Percentiles rank a stretch among this genome's conserved stretches.
These are phyloP conservation scores for Colletotrichum tamarilloi DNA, from an alignment of 2,329 filamentous ascomycete species.

Conservation along the genomic window DNA sequence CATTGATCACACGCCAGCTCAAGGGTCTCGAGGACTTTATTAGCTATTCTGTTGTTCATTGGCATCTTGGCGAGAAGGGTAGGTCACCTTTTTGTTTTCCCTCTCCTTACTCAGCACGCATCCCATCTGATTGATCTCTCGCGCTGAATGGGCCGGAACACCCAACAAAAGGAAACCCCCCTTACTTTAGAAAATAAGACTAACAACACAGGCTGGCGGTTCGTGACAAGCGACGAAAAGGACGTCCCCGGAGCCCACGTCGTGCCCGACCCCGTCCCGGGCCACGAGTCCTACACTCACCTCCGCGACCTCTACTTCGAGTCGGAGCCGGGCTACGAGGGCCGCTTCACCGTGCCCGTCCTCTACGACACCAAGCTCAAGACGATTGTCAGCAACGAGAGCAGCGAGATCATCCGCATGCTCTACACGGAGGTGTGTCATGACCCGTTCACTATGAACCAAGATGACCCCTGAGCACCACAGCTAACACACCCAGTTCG, in stretches of 20 bases:
- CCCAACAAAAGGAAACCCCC: neutral
- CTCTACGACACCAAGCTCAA: slow-evolving; percentile 82
- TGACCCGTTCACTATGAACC: too few relatives aligned
- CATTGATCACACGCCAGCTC: slow-evolving; percentile 86
- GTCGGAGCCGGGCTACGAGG: slow-evolving; percentile 76
- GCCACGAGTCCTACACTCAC: slow-evolving; percentile 75
- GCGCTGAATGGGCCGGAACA: too few relatives aligned
- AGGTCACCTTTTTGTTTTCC: neutral
- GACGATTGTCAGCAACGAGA: slow-evolving; percentile 91
- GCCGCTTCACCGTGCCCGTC: slow-evolving; percentile 88
- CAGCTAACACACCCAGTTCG: slow-evolving; percentile 63
- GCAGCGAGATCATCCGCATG: slow-evolving; percentile 93
- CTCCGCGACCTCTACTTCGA: slow-evolving; percentile 85
- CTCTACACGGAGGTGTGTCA: slow-evolving; percentile 69
- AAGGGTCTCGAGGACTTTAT: slow-evolving; percentile 93
- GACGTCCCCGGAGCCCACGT: slow-evolving; percentile 68
- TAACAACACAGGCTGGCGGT: slow-evolving; percentile 77
- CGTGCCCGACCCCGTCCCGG: slow-evolving; percentile 74
- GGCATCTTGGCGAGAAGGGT: slow-evolving; percentile 78
- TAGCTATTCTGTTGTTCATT: slow-evolving; percentile 85
- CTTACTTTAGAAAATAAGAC: neutral
- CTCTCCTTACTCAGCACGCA: neutral
- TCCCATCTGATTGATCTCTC: neutral
- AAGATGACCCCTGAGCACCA: too few relatives aligned
- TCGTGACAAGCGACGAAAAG: slow-evolving; percentile 71